Conservation (phyloP, 169 alveolate genomes). For the Plasmodium gaboni region DNA sequence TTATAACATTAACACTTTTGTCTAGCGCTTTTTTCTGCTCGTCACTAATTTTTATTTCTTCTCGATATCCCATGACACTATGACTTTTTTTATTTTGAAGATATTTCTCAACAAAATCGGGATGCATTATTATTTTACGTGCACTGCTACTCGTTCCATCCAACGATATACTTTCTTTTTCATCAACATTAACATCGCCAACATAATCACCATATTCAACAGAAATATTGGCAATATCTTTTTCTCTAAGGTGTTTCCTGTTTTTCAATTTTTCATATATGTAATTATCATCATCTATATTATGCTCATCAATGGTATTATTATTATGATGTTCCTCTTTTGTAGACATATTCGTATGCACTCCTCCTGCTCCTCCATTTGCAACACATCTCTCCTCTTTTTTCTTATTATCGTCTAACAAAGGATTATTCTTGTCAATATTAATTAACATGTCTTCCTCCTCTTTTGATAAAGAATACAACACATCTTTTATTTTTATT, state of each 20-base stretch:
- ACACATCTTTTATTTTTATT: neutral
- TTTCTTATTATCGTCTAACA: too few species aligned
- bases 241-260: neutral
- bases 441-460: neutral
- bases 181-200: neutral
- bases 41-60: constrained; percentile 32
- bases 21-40: constrained; percentile 18
- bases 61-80: neutral
- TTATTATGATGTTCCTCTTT: too few species aligned
- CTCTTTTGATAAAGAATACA: neutral
- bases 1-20: constrained; percentile 3
- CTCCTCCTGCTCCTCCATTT: too few species aligned
- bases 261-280: too few species aligned
- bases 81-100: constrained; percentile 11
- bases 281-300: too few species aligned
- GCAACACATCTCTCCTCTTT: too few species aligned
- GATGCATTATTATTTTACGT: constrained; percentile 14
- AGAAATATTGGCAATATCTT: neutral
- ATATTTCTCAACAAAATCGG: constrained; percentile 4
- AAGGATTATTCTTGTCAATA: neutral
- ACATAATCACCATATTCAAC: neutral
- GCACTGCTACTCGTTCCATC: neutral
- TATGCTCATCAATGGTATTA: too few species aligned
- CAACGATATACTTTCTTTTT: neutral
- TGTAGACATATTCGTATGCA: too few species aligned